Percentiles rank a stretch among this genome's conserved stretches.
Evolutionary conservation across 148 eudicot genomes (phyloP).

Genomic region (Rheum nobile): DNA sequence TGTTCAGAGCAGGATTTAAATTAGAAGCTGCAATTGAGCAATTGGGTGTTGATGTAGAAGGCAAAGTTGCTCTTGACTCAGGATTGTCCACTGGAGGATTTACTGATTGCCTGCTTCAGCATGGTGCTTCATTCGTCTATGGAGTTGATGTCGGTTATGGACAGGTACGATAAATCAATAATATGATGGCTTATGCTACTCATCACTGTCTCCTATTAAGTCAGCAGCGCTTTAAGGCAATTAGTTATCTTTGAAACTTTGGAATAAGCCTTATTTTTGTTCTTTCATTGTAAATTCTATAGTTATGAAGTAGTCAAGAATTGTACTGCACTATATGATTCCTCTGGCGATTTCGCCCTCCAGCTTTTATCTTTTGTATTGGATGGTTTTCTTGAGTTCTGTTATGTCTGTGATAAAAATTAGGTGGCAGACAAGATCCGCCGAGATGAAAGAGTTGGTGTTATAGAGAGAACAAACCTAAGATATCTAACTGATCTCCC

Average conservation of each 20-base stretch:
- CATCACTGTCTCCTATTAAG: too few species aligned
- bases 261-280: background rate
- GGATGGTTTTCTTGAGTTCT: background rate
- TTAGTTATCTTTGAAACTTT: background rate
- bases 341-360: background rate
- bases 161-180: conserved; percentile 39
- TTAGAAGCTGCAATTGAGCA: conserved; percentile 95
- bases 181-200: background rate
- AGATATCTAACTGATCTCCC: conserved; percentile 87
- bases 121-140: conserved; percentile 80
- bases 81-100: conserved; percentile 99
- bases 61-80: conserved; percentile 91
- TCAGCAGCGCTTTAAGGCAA: too few species aligned
- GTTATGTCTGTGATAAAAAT: background rate
- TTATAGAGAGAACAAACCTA: conserved; percentile 82
- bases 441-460: conserved; percentile 68
- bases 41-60: conserved; percentile 68
- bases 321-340: background rate
- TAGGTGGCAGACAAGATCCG: conserved; percentile 97
- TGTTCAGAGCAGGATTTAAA: conserved; percentile 86
- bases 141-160: conserved; percentile 98
- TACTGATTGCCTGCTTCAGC: conserved; percentile 93
- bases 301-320: background rate
- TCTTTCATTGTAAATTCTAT: background rate
- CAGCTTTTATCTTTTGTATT: background rate